Percentiles rank a stretch among this genome's conserved stretches.
These are phyloP conservation scores for Neurospora sp. DNA, from an alignment of 495 filamentous ascomycete genomes.

Conservation along the genomic window DNA sequence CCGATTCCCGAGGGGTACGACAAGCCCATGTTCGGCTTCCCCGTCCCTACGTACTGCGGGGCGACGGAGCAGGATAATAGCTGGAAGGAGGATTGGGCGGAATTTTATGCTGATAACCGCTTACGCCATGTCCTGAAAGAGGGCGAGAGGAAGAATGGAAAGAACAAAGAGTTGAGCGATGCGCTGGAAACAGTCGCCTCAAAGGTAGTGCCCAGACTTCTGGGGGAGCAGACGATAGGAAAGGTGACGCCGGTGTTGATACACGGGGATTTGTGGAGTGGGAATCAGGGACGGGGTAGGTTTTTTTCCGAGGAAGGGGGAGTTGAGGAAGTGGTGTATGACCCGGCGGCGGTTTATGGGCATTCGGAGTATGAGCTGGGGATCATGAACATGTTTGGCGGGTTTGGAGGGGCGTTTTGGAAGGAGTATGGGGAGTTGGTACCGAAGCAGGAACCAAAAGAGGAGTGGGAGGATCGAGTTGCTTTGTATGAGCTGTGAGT, in stretches of 20 bases:
- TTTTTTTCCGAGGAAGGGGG: constrained; percentile 43
- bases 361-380: constrained; percentile 85
- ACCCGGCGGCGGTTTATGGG: constrained; percentile 70
- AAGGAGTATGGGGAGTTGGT: constrained; percentile 64
- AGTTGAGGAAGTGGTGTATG: constrained; percentile 72
- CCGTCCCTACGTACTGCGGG: constrained; percentile 74
- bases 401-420: constrained; percentile 62
- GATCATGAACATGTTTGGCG: constrained; percentile 95
- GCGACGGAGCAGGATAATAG: constrained; percentile 70
- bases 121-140: constrained; percentile 51
- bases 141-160: constrained; percentile 51
- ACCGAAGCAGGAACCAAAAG: constrained; percentile 69
- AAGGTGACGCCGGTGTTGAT: constrained; percentile 61
- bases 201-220: constrained; percentile 58
- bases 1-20: constrained; percentile 50
- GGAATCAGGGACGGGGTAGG: constrained; percentile 62
- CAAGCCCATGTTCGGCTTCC: constrained; percentile 65
- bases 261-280: constrained; percentile 88
- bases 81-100: constrained; percentile 60
- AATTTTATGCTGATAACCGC: constrained; percentile 71
- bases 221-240: constrained; percentile 58
- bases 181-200: constrained; percentile 53
- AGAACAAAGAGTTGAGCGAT: constrained; percentile 46
- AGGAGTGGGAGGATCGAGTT: constrained; percentile 76
- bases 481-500: constrained; percentile 73